These are phyloP conservation scores for Sordariomycetes sp. DNA, from an alignment of 2,329 filamentous ascomycete genomes.

Conservation along the genomic window DNA sequence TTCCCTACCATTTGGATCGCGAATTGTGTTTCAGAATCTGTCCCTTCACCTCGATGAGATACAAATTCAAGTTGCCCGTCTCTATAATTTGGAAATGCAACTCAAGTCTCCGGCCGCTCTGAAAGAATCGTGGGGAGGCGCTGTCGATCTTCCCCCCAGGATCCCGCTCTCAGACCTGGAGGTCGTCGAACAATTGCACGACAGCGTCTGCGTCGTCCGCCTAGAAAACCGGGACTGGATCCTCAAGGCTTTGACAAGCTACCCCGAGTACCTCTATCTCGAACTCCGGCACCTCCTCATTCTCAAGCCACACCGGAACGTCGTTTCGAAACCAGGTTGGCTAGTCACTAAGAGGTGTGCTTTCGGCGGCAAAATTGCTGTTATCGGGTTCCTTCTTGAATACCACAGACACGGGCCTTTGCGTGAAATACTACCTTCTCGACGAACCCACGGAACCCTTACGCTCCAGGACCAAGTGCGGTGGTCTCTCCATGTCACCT, in stretches of 20 bases:
- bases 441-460: slow-evolving; percentile 34
- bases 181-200: slow-evolving; percentile 43
- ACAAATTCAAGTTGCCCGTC: slow-evolving; percentile 33
- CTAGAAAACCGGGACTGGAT: slow-evolving; percentile 32
- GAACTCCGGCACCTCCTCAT: slow-evolving; percentile 45
- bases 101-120: slow-evolving; percentile 33
- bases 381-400: slow-evolving; percentile 46
- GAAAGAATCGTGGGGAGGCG: slow-evolving; percentile 28
- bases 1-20: slow-evolving; percentile 44
- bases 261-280: slow-evolving; percentile 50
- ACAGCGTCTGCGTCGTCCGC: slow-evolving; percentile 46
- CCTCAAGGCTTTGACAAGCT: slow-evolving; percentile 47
- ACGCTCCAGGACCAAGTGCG: slow-evolving; percentile 32
- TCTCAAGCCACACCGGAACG: slow-evolving; percentile 38
- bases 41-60: slow-evolving; percentile 34
- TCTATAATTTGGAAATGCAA: slow-evolving; percentile 42
- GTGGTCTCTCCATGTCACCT: slow-evolving; percentile 43
- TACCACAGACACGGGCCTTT: slow-evolving; percentile 44
- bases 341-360: slow-evolving; percentile 43
- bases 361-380: slow-evolving; percentile 44
- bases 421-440: slow-evolving; percentile 41
- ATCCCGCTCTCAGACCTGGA: slow-evolving; percentile 39
- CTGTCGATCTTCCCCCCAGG: slow-evolving; percentile 28
- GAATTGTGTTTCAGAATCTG: slow-evolving; percentile 42
- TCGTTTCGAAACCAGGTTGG: slow-evolving; percentile 40